Conservation (phyloP, 257 asterid species). For the Solanum pinnatisectum region DNA sequence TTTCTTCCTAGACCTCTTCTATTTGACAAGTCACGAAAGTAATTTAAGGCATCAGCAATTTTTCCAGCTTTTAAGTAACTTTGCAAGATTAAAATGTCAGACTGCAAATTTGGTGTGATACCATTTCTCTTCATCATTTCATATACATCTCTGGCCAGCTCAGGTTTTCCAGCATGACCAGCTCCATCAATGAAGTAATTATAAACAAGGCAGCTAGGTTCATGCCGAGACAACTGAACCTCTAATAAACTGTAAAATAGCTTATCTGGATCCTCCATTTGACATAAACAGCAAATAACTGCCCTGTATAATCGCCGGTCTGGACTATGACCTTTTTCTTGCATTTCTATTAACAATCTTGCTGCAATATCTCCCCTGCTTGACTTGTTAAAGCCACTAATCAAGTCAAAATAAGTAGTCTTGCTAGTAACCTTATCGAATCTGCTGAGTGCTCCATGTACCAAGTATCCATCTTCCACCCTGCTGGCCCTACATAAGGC, state of each 20-base stretch:
- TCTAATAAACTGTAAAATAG: constrained; percentile 51
- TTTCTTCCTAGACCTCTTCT: constrained; percentile 19
- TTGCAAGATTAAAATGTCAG: constrained; percentile 43
- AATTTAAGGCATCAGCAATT: constrained; percentile 30
- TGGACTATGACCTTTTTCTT: constrained; percentile 51
- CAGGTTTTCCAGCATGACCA: constrained; percentile 58
- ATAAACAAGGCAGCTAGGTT: constrained; percentile 14
- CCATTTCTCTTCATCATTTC: constrained; percentile 43
- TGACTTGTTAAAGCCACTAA: constrained; percentile 40
- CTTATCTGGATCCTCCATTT: constrained; percentile 38
- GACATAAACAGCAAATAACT: constrained; percentile 46
- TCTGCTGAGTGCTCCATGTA: constrained; percentile 42
- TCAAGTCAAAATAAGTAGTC: constrained; percentile 45
- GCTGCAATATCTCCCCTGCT: constrained; percentile 62
- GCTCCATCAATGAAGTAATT: constrained; percentile 74
- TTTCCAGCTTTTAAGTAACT: constrained; percentile 37
- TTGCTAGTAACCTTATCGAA: constrained; percentile 21
- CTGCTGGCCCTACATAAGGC: constrained; percentile 46
- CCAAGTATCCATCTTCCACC: constrained; percentile 57
- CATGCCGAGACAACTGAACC: constrained; percentile 33
- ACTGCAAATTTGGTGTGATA: constrained; percentile 16
- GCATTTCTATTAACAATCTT: constrained; percentile 74
- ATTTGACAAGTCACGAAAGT: constrained; percentile 30
- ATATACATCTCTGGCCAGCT: constrained; percentile 48
- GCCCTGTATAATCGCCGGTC: constrained; percentile 30